These are phyloP conservation scores for Tausonia pullulans DNA, from an alignment of 1,284 basidiomycete species.

Conservation along the genomic window DNA sequence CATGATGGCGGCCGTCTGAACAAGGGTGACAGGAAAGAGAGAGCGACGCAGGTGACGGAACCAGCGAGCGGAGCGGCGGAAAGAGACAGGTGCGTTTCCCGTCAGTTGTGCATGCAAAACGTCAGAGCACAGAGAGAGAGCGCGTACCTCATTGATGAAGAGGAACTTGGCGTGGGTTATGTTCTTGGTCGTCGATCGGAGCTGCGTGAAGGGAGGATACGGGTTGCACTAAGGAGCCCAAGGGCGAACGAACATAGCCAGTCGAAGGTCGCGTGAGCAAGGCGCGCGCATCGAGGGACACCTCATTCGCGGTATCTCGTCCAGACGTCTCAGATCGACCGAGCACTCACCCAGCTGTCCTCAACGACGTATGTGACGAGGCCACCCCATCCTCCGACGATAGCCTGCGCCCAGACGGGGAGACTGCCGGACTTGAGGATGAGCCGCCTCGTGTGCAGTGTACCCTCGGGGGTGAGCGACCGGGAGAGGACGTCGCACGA, in stretches of 20 bases:
- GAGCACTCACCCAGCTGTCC: slow-evolving; percentile 35
- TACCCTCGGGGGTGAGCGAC: slow-evolving; percentile 51
- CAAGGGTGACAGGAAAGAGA: not conserved
- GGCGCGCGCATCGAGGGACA: too few relatives aligned
- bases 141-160: slow-evolving; percentile 8
- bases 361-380: slow-evolving; percentile 55
- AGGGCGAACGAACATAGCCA: not conserved
- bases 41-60: not conserved
- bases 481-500: slow-evolving; percentile 84
- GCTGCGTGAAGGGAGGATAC: not conserved
- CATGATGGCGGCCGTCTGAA: not conserved
- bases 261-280: too few relatives aligned
- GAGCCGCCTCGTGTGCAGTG: slow-evolving; percentile 67
- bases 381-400: slow-evolving; percentile 56
- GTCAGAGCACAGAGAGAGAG: too few relatives aligned
- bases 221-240: slow-evolving; percentile 3
- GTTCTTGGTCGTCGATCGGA: slow-evolving; percentile 9
- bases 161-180: slow-evolving; percentile 14
- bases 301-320: not conserved
- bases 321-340: not conserved
- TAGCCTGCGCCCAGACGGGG: slow-evolving; percentile 71
- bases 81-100: not conserved
- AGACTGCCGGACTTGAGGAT: slow-evolving; percentile 75
- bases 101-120: not conserved
- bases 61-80: not conserved